Conservation (phyloP, 192 early-diverging fungal species). For the Chytriomyces confervae region DNA sequence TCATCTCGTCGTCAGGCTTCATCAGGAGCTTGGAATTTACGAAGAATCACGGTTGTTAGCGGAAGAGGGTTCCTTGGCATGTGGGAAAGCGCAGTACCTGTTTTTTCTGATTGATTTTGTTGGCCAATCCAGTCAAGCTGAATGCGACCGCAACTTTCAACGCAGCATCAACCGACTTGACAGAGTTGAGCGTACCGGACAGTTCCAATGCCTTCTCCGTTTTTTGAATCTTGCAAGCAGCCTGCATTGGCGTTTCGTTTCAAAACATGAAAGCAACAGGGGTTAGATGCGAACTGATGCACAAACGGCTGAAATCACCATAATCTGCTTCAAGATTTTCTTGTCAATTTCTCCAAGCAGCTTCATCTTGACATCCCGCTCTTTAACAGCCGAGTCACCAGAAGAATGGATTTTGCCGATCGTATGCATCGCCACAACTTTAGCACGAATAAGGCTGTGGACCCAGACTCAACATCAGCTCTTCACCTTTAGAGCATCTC, state of each 20-base stretch:
- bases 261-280: constrained; percentile 8
- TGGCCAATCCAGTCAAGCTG: constrained; percentile 72
- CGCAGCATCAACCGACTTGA: constrained; percentile 79
- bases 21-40: constrained; percentile 1
- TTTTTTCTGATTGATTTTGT: constrained; percentile 72
- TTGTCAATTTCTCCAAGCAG: constrained; percentile 83
- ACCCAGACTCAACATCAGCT: constrained; percentile 23
- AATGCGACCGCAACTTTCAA: constrained; percentile 81
- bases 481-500: constrained; percentile 14
- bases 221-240: constrained; percentile 80
- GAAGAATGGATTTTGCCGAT: constrained; percentile 59
- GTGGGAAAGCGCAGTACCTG: constrained; percentile 39
- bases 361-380: constrained; percentile 46
- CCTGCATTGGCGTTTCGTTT: constrained; percentile 14
- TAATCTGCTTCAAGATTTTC: constrained; percentile 73
- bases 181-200: constrained; percentile 60
- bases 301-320: constrained; percentile 52
- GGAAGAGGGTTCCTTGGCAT: neutral
- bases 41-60: neutral
- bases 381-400: constrained; percentile 34
- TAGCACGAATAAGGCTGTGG: constrained; percentile 54
- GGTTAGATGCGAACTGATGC: constrained; percentile 6
- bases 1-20: constrained; percentile 18
- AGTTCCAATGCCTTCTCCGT: constrained; percentile 82
- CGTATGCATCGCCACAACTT: constrained; percentile 63